phyloP scores from a whole-genome alignment of 805 yeast species.

The Maudiozyma pseudohumilis region DNA sequence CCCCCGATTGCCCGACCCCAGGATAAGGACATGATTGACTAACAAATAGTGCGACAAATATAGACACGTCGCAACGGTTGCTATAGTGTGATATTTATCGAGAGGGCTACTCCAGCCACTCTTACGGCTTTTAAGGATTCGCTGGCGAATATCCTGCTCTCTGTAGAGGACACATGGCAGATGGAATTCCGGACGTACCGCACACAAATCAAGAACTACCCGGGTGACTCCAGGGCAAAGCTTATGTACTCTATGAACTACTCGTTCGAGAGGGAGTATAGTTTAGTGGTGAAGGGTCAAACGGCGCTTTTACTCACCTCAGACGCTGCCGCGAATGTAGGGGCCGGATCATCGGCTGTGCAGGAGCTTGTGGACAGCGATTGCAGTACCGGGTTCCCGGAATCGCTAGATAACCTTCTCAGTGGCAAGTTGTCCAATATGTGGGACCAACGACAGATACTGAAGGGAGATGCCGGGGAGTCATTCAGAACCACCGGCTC shows the following conservation, averaged over 20 bases:
- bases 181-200: conserved; percentile 26
- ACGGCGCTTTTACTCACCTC: conserved; percentile 12
- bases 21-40: too few species aligned
- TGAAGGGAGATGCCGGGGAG: conserved; percentile 28
- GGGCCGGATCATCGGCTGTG: not conserved
- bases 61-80: too few species aligned
- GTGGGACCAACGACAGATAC: conserved; percentile 26
- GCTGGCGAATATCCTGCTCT: conserved; percentile 16
- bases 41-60: too few species aligned
- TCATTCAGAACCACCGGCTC: conserved; percentile 17
- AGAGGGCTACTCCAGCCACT: conserved; percentile 26
- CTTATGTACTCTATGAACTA: conserved; percentile 23
- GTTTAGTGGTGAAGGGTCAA: conserved; percentile 20
- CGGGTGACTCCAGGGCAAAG: conserved; percentile 12
- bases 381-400: conserved; percentile 19
- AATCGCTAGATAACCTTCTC: conserved; percentile 20
- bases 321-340: conserved; percentile 9
- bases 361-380: conserved; percentile 10
- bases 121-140: conserved; percentile 24
- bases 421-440: conserved; percentile 22
- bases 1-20: too few species aligned
- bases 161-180: conserved; percentile 23
- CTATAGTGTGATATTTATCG: conserved; percentile 24
- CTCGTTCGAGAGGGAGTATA: conserved; percentile 18
- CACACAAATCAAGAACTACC: conserved; percentile 16